A percentile compares a stretch with the other conserved stretches of the same genome.
phyloP scores from a whole-genome alignment of 495 filamentous ascomycete species.

The Aspergillus diversus region DNA sequence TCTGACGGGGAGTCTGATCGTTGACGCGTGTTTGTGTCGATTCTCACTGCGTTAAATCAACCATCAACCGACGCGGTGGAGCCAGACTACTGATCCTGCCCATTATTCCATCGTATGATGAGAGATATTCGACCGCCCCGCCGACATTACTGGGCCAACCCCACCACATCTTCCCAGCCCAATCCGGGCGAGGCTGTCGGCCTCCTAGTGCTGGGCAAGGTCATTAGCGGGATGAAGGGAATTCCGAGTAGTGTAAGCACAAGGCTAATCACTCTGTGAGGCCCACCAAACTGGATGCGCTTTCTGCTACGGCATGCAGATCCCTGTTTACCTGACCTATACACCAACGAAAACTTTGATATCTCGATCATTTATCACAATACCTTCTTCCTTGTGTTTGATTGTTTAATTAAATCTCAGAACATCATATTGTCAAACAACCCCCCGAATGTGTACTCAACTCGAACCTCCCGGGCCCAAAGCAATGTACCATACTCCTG shows the following conservation, averaged over 20 bases:
- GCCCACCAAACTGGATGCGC: background rate
- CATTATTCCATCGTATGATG: no score
- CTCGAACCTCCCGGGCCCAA: conserved; percentile 7
- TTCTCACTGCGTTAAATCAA: no score
- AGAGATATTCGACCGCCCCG: no score
- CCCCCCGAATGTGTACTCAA: conserved; percentile 4
- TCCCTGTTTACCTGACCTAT: background rate
- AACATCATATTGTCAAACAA: conserved; percentile 6
- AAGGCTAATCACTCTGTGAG: background rate
- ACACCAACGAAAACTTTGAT: background rate
- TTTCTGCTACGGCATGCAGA: background rate
- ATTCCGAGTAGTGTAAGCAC: background rate
- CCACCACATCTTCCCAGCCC: background rate
- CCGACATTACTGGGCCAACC: no score
- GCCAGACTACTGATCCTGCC: no score
- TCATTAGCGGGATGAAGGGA: background rate
- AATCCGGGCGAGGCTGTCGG: background rate
- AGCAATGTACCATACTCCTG: conserved; percentile 5
- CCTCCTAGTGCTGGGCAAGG: background rate
- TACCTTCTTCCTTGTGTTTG: background rate
- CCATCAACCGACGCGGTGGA: no score
- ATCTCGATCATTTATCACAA: background rate
- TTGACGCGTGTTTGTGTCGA: no score
- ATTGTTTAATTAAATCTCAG: background rate
- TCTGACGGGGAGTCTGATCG: conserved; percentile 37